A percentile compares a stretch with the other conserved stretches of the same genome.
Conservation (phyloP, 371 early-diverging fungal species). For the Mucor piriformis region DNA sequence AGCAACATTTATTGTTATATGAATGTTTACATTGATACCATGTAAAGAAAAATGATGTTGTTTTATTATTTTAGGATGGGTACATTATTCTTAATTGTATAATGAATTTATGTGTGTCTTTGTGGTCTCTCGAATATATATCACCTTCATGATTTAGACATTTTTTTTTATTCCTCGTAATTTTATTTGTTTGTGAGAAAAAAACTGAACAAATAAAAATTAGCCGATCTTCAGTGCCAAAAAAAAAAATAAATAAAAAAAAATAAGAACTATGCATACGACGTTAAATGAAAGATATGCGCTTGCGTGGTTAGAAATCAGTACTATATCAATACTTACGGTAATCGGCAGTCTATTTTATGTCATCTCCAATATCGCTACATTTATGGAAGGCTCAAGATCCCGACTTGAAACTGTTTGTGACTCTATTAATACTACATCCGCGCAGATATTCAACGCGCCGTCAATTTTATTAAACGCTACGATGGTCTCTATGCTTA, state of each 20-base stretch:
- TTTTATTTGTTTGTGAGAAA: neutral
- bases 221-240: neutral
- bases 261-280: neutral
- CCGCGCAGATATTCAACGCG: slow-evolving; percentile 20
- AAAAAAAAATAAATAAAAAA: neutral
- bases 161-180: slow-evolving; percentile 4
- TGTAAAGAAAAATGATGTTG: no score
- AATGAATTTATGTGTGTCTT: neutral
- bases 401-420: slow-evolving; percentile 19
- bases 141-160: neutral
- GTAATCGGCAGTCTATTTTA: slow-evolving; percentile 10
- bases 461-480: slow-evolving; percentile 12
- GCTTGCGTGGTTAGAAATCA: slow-evolving; percentile 22
- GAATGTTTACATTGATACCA: neutral
- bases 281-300: slow-evolving; percentile 18
- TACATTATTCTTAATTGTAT: no score
- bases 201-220: neutral
- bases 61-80: no score
- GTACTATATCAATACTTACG: slow-evolving; percentile 11
- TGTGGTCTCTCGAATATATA: neutral
- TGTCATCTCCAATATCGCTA: neutral
- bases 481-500: slow-evolving; percentile 5
- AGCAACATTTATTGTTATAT: neutral
- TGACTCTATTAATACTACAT: slow-evolving; percentile 10
- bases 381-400: slow-evolving; percentile 2